A percentile compares a stretch with the other conserved stretches of the same genome.
Conservation (phyloP, 306 rosid genomes). For the Cucumis melo region DNA sequence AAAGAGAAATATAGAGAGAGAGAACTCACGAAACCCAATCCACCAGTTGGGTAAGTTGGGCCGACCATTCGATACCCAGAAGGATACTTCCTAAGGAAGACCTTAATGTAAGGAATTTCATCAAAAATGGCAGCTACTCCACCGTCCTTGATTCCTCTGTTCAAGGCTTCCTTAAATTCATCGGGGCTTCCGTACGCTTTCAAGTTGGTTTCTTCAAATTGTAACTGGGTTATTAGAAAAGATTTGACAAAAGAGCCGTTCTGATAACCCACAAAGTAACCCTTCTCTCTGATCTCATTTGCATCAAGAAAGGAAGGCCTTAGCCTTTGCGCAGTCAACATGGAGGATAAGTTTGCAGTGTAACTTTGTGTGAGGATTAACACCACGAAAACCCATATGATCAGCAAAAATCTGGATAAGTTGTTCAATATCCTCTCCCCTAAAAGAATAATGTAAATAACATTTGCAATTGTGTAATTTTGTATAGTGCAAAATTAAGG, state of each 20-base stretch:
- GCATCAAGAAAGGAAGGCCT: conserved; percentile 8
- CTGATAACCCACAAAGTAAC: conserved; percentile 10
- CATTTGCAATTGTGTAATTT: too few relatives aligned
- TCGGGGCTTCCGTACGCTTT: conserved; percentile 2
- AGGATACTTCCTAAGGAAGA: conserved; percentile 19
- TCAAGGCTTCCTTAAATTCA: conserved; percentile 14
- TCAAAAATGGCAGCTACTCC: conserved; percentile 31
- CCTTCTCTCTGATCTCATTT: conserved; percentile 4
- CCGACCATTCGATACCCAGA: conserved; percentile 18
- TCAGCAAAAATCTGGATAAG: conserved; percentile 14
- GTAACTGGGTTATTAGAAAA: too few relatives aligned
- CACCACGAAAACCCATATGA: conserved; percentile 24
- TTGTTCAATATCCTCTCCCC: conserved; percentile 20
- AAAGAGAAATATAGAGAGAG: neutral
- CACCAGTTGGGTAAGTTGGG: conserved; percentile 25
- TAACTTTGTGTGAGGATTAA: conserved; percentile 29
- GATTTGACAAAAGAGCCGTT: neutral
- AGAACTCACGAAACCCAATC: conserved; percentile 34
- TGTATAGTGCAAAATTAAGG: too few relatives aligned
- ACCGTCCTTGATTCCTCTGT: conserved; percentile 16
- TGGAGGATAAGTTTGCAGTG: conserved; percentile 22
- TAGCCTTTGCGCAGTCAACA: conserved; percentile 18
- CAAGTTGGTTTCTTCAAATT: conserved; percentile 1
- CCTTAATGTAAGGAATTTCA: conserved; percentile 23
- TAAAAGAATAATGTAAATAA: too few relatives aligned